These are phyloP conservation scores for Amoeboaphelidium occidentale DNA, from an alignment of 371 early-diverging fungal species.

Conservation along the genomic window DNA sequence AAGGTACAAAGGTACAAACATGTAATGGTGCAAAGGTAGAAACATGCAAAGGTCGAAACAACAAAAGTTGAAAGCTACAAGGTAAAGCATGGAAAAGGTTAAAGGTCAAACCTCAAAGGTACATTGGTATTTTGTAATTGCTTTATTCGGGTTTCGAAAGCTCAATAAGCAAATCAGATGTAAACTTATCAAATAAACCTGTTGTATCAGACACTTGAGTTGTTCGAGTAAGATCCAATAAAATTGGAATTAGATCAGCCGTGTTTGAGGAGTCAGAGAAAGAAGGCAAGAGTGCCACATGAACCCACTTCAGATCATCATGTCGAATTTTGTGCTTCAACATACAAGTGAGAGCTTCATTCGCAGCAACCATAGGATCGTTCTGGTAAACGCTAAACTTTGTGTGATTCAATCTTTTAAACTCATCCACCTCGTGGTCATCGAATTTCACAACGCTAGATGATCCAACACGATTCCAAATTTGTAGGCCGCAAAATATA, in stretches of 20 bases:
- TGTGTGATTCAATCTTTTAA: not conserved
- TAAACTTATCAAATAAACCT: no score
- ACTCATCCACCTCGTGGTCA: not conserved
- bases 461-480: not conserved
- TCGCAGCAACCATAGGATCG: not conserved
- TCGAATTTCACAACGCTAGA: not conserved
- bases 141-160: no score
- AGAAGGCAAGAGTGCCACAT: not conserved
- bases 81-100: no score
- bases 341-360: not conserved
- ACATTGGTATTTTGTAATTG: no score
- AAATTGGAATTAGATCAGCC: not conserved
- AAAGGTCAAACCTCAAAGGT: no score
- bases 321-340: not conserved
- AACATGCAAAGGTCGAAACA: no score
- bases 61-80: no score
- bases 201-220: no score
- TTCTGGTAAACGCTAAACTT: not conserved
- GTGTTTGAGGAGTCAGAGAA: not conserved
- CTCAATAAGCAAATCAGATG: no score
- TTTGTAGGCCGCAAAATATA: not conserved
- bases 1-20: no score
- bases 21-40: no score
- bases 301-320: not conserved
- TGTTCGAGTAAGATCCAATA: not conserved